Base-by-base conservation (phyloP, 495 filamentous ascomycete species). In the Aspergillus sparsus region DNA sequence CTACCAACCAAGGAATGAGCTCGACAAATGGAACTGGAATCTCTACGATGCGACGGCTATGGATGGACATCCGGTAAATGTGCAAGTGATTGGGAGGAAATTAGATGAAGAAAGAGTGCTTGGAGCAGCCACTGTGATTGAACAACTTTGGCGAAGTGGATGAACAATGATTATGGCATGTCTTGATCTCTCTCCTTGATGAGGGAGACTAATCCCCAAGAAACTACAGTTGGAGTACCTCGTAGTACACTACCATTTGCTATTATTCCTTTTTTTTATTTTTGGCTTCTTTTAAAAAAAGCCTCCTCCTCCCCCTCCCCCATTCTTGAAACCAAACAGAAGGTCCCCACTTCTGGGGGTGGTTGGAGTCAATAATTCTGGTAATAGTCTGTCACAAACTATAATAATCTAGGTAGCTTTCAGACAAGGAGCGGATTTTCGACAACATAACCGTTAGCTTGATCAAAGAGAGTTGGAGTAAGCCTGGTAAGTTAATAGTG, bases 51-150 rank as follows among this genome's bases (percentile, higher is more conserved):
- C 71, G 16, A 70, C 77, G 15, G 50, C 62, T 21, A 69, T 73
- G 59, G 62, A 74, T 33, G 74, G 70, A 0, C 77, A 81, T 66
- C 82, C 78, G 2, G 74, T 85, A 32, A 77, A 71, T 37, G 62
- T 85, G 51, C 83, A 85, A 64, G 67, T 85, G 8, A 74, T 84
- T 36, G 81, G 80, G 34, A 76, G 68, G 62, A 80, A 78, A 49
- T 68, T 84, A 11, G 72, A 84, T 53, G 83, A 85, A 56, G 83
- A 85, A 69, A 83, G 77, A 61, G 76, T 80, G 7, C 63, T 82
- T 13, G 79, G 75, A 6, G 77, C 73, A 51, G 72, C 77, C 41
- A 69, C 67, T 50, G 65, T 71, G 6, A 68, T 83, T 58, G 78
- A 83, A 66, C 66, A 64, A 31, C 53, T 72, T 11, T 75, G 68